Base-by-base conservation (phyloP, 2,329 filamentous ascomycete genomes). In the Pezicula carpinea region DNA sequence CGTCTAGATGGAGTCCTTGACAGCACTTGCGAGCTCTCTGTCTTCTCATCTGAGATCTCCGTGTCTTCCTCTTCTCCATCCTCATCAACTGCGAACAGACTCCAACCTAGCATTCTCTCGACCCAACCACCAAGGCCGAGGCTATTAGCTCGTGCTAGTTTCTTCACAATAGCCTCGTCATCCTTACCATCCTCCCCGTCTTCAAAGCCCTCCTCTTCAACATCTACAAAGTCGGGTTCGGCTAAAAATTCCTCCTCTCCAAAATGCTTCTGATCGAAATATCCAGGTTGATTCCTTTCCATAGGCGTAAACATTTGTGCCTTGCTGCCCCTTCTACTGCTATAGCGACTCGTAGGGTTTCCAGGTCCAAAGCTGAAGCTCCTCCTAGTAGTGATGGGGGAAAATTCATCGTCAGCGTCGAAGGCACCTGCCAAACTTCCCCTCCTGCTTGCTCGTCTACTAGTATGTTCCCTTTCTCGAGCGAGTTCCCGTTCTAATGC, bases 161-260 rank as follows among this genome's bases (percentile, higher is more conserved):
- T 71, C 46, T 75, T 73, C 10, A 85, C 71, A 14, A 76, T 68
- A 11, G 74, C 79, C 56, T 85, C 82, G 49, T 84, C 82, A 8
- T 76, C 74, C 29, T 74, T 67, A 17, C 64, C 67, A 6, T 70
- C 71, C 43, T 80, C 75, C 35, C 68, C 61, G 44, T 76, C 73
- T n/a, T 76, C 66, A 29, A 74, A 70, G 57, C 80, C 79, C 56
- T 73, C 74, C 57, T 82, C 79, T 56, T 83, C 79, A 2, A 81
- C 69, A 56, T 81, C 74, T 49, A 84, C 75, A 61, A 85, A 84
- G 58, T 83, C 81, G 0, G 82, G 81, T 1, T 77, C 79, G 0
- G 69, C 63, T 3, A 71, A 64, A 43, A 66, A 62, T 13, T 69
- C 66, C 6, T 69, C 61, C 11, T 52, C 56, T 4, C 59, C 53